Evolutionary conservation across 768 basidiomycete genomes (phyloP).

Genomic region (Wakefieldia striispora): DNA sequence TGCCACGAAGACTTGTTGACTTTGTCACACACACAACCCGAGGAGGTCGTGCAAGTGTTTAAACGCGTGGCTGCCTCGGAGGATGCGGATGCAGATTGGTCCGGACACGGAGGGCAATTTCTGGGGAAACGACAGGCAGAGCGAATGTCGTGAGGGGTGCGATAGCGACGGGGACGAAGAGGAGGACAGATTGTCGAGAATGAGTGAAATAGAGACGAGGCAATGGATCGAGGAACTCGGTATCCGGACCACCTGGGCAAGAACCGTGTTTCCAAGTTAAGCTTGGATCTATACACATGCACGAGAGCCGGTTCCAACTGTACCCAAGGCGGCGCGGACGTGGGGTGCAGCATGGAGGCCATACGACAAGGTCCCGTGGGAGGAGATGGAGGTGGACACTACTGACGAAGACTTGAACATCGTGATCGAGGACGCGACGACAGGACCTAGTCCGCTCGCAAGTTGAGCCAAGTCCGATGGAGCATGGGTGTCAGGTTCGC

Average conservation of each 20-base stretch:
- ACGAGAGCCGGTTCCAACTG: constrained; percentile 28
- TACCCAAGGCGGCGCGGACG: constrained; percentile 29
- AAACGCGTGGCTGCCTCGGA: constrained; percentile 56
- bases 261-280: constrained; percentile 21
- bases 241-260: constrained; percentile 36
- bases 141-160: too few relatives aligned
- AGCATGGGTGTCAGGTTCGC: too few relatives aligned
- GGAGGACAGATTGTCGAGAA: constrained; percentile 20
- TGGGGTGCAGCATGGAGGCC: constrained; percentile 17
- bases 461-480: constrained; percentile 15
- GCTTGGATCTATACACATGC: constrained; percentile 24
- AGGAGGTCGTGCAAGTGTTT: constrained; percentile 51
- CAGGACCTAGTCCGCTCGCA: constrained; percentile 28
- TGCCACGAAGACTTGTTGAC: constrained; percentile 71
- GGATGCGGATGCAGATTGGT: constrained; percentile 50
- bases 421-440: constrained; percentile 15
- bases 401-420: constrained; percentile 4
- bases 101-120: constrained; percentile 26
- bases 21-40: constrained; percentile 55
- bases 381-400: constrained; percentile 25
- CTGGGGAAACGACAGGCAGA: constrained; percentile 5
- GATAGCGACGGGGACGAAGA: not conserved
- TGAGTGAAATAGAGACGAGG: constrained; percentile 46
- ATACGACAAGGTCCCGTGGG: constrained; percentile 17
- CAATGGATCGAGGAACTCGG: constrained; percentile 58